Conservation (phyloP, 2,329 filamentous ascomycete species). For the Epichloe aotearoae region DNA sequence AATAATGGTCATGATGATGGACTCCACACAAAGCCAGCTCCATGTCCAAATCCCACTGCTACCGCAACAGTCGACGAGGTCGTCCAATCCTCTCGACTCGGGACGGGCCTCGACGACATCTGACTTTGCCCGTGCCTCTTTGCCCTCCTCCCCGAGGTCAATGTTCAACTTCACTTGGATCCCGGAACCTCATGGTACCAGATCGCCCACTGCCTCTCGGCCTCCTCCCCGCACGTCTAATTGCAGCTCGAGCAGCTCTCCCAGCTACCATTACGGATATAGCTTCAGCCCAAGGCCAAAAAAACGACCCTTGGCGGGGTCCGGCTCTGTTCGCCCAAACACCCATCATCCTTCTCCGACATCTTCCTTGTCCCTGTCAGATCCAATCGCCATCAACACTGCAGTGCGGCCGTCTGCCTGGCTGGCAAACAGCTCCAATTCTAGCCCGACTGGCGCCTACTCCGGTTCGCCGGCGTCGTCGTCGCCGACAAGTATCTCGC, state of each 20-base stretch:
- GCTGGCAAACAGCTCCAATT: constrained; percentile 2
- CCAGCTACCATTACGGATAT: not conserved
- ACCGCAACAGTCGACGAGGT: not conserved
- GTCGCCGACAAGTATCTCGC: constrained; percentile 6
- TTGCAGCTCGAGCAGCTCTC: not conserved
- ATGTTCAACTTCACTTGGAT: constrained; percentile 5
- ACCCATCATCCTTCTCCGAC: not conserved
- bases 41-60: constrained; percentile 3
- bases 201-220: not conserved
- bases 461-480: constrained; percentile 4
- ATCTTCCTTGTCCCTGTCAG: not conserved
- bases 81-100: not conserved
- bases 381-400: not conserved
- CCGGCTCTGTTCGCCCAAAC: not conserved
- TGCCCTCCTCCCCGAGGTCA: constrained; percentile 1
- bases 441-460: constrained; percentile 8
- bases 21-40: constrained; percentile 3
- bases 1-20: constrained; percentile 5
- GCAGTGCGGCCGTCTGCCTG: not conserved
- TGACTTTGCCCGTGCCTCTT: not conserved
- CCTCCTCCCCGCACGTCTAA: not conserved
- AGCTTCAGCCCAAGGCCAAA: not conserved
- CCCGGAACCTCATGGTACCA: not conserved
- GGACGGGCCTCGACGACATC: constrained; percentile 1
- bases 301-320: not conserved